Conservation (phyloP, 257 asterid genomes). For the Thymus quinquecostatus region DNA sequence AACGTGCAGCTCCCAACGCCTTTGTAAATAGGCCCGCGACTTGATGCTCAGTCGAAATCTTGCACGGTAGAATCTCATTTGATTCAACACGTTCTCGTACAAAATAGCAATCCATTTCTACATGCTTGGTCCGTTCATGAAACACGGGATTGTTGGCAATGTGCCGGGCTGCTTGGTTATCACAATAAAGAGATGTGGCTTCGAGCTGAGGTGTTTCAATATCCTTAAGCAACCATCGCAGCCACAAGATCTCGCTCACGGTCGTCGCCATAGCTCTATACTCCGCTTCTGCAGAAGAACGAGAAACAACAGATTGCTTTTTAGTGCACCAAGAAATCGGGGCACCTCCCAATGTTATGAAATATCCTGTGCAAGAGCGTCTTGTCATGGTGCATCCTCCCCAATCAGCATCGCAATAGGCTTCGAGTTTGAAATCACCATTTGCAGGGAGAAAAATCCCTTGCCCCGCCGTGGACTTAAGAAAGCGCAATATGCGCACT, state of each 20-base stretch:
- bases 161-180: neutral
- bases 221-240: neutral
- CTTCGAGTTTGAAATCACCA: neutral
- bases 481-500: neutral
- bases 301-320: neutral
- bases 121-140: neutral
- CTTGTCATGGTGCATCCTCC: neutral
- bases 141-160: neutral
- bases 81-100: neutral
- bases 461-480: neutral
- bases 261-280: neutral
- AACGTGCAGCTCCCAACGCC: neutral
- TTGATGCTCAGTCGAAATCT: neutral
- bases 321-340: neutral
- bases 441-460: neutral
- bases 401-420: conserved; percentile 1
- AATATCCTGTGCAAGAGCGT: neutral
- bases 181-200: neutral
- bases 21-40: neutral
- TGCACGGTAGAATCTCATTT: neutral
- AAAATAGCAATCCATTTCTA: neutral
- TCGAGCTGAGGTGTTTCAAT: neutral
- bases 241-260: neutral
- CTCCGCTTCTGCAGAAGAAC: neutral
- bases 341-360: neutral